These are phyloP conservation scores for Mrakia blollopis DNA, from an alignment of 768 basidiomycete species.

Conservation along the genomic window DNA sequence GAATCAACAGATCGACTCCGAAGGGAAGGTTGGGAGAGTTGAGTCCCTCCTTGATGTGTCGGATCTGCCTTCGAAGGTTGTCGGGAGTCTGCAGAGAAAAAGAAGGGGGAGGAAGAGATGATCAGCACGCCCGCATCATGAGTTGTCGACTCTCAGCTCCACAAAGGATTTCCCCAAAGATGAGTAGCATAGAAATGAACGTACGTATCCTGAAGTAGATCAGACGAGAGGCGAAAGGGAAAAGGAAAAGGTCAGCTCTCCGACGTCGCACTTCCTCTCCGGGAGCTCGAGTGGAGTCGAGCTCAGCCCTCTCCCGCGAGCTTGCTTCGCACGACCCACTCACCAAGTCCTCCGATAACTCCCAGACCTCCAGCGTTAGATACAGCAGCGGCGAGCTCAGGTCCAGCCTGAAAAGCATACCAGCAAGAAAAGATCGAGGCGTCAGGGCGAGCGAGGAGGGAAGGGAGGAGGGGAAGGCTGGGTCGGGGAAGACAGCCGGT, in stretches of 20 bases:
- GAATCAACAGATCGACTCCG: constrained; percentile 84
- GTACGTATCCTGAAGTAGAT: constrained; percentile 54
- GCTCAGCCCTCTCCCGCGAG: no score
- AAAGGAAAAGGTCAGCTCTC: constrained; percentile 9
- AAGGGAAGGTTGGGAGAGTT: constrained; percentile 54
- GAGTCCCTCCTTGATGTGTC: constrained; percentile 61
- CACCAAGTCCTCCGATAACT: constrained; percentile 69
- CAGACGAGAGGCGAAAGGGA: neutral
- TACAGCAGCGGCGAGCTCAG: constrained; percentile 81
- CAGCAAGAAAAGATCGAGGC: neutral
- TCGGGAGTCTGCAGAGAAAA: constrained; percentile 66
- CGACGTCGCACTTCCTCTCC: no score
- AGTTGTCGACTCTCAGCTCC: no score
- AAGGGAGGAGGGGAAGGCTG: neutral
- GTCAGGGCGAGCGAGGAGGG: neutral
- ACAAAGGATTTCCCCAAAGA: no score
- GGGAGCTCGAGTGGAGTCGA: no score
- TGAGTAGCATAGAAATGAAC: neutral
- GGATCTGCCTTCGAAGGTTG: constrained; percentile 69
- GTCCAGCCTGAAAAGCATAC: constrained; percentile 49
- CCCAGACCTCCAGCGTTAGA: constrained; percentile 91
- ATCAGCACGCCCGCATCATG: neutral
- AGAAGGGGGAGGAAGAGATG: neutral
- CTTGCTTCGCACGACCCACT: neutral
- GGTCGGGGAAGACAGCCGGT: neutral